Conservation (phyloP, 768 basidiomycete species). For the Leucocoprinus sp. region DNA sequence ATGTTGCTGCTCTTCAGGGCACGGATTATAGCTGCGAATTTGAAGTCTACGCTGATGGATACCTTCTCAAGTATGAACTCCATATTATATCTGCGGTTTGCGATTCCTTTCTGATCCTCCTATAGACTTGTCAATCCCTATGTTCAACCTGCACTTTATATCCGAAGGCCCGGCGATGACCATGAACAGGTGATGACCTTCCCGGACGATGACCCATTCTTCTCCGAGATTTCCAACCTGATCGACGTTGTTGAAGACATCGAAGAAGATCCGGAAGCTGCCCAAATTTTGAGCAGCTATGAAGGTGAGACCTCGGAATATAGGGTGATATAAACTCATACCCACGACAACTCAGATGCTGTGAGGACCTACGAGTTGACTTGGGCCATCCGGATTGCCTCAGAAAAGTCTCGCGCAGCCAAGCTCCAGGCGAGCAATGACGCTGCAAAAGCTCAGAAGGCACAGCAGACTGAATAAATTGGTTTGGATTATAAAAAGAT, state of each 20-base stretch:
- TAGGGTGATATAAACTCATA: not conserved
- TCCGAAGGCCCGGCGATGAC: slow-evolving; percentile 81
- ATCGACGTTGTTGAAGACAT: slow-evolving; percentile 88
- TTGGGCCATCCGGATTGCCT: slow-evolving; percentile 84
- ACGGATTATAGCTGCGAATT: slow-evolving; percentile 91
- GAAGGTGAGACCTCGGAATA: slow-evolving; percentile 51
- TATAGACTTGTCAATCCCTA: slow-evolving; percentile 84
- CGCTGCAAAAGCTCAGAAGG: slow-evolving; percentile 21
- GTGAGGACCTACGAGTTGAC: slow-evolving; percentile 86
- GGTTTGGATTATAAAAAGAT: not conserved
- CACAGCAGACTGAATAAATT: slow-evolving; percentile 5
- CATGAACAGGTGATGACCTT: slow-evolving; percentile 62
- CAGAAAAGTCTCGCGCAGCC: slow-evolving; percentile 52
- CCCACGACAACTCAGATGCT: slow-evolving; percentile 48
- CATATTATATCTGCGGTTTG: not conserved
- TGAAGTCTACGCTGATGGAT: slow-evolving; percentile 92
- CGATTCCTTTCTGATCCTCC: slow-evolving; percentile 2
- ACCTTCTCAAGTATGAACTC: slow-evolving; percentile 60
- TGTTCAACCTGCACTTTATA: slow-evolving; percentile 79
- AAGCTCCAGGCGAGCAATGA: slow-evolving; percentile 29
- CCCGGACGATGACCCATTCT: slow-evolving; percentile 85
- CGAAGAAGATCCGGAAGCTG: slow-evolving; percentile 75
- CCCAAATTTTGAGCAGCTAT: slow-evolving; percentile 75
- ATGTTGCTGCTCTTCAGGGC: slow-evolving; percentile 87
- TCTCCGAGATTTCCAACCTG: slow-evolving; percentile 86